phyloP scores from a whole-genome alignment of 179 eudicot species.

The Pouteria campechiana region DNA sequence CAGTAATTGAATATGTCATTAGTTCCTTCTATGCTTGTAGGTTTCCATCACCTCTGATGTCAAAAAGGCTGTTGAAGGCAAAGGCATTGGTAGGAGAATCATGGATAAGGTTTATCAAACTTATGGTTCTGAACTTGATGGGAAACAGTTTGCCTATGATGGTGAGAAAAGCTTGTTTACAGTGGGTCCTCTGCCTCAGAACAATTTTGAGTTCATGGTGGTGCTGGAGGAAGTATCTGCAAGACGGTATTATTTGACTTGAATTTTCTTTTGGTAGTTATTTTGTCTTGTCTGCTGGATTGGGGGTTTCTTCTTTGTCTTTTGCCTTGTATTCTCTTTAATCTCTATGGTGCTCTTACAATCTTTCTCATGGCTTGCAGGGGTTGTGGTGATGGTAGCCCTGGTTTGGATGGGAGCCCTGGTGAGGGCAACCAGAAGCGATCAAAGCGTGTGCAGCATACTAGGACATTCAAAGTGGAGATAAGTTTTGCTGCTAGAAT shows the following conservation, averaged over 20 bases:
- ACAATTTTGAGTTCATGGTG: slow-evolving; percentile 40
- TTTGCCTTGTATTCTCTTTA: not conserved
- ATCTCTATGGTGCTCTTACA: not conserved
- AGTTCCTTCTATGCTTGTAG: slow-evolving; percentile 26
- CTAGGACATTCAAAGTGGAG: slow-evolving; percentile 53
- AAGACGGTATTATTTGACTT: slow-evolving; percentile 23
- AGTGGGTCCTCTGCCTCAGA: slow-evolving; percentile 52
- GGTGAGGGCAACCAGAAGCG: slow-evolving; percentile 47
- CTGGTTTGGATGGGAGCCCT: slow-evolving; percentile 13
- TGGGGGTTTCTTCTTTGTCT: not conserved
- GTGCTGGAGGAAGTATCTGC: slow-evolving; percentile 62
- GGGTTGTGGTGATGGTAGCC: slow-evolving; percentile 20
- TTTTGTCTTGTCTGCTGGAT: not conserved
- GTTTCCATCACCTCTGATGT: slow-evolving; percentile 54
- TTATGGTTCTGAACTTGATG: slow-evolving; percentile 42
- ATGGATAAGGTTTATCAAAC: slow-evolving; percentile 43
- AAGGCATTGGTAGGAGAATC: slow-evolving; percentile 42
- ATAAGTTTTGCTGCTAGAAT: slow-evolving; percentile 48
- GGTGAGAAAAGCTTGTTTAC: slow-evolving; percentile 68
- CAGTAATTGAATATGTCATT: not conserved
- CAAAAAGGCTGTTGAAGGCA: slow-evolving; percentile 30
- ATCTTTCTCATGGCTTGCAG: not conserved
- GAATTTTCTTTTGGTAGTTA: not conserved
- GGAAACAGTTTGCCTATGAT: slow-evolving; percentile 55
- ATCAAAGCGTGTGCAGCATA: slow-evolving; percentile 37